These are phyloP conservation scores for Spathaspora sp. DNA, from an alignment of 1,139 yeast genomes.

Conservation along the genomic window DNA sequence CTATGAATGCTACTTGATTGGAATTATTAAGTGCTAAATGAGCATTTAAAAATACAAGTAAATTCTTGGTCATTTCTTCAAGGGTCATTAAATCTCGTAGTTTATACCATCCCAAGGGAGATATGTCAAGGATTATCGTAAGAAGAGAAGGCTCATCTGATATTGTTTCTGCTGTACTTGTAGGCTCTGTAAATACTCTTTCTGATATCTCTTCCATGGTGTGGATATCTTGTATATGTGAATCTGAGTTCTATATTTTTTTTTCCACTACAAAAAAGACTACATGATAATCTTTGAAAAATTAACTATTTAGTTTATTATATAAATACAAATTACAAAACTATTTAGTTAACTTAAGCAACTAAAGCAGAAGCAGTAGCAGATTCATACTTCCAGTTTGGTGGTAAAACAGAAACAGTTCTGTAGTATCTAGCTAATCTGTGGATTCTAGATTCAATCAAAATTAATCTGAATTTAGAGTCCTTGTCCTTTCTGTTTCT, in stretches of 20 bases:
- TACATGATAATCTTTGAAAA: no score
- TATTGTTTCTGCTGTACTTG: slow-evolving; percentile 26
- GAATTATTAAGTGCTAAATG: slow-evolving; percentile 84
- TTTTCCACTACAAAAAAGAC: not conserved
- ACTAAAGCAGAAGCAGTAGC: slow-evolving; percentile 99
- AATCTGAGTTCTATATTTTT: not conserved
- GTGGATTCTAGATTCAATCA: slow-evolving; percentile 99
- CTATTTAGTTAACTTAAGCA: slow-evolving; percentile 54
- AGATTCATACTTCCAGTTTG: slow-evolving; percentile 99
- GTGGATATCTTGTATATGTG: not conserved
- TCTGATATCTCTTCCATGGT: slow-evolving; percentile 77
- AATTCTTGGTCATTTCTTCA: slow-evolving; percentile 55
- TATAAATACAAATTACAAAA: slow-evolving; percentile 4
- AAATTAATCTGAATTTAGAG: slow-evolving; percentile 99
- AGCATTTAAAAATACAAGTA: slow-evolving; percentile 75
- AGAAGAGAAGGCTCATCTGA: slow-evolving; percentile 78
- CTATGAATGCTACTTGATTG: slow-evolving; percentile 81
- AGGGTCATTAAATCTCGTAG: slow-evolving; percentile 46
- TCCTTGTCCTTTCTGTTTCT: slow-evolving; percentile 99
- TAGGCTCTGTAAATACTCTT: slow-evolving; percentile 53
- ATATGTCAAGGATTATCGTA: slow-evolving; percentile 75
- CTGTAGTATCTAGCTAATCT: slow-evolving; percentile 99
- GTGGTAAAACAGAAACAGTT: slow-evolving; percentile 98
- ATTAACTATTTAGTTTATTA: slow-evolving; percentile 1
- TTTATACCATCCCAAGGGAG: slow-evolving; percentile 74